Percentiles rank a stretch among this genome's conserved stretches.
phyloP scores from a whole-genome alignment of 2,329 filamentous ascomycete genomes.

The Dactylonectria estremocensis region DNA sequence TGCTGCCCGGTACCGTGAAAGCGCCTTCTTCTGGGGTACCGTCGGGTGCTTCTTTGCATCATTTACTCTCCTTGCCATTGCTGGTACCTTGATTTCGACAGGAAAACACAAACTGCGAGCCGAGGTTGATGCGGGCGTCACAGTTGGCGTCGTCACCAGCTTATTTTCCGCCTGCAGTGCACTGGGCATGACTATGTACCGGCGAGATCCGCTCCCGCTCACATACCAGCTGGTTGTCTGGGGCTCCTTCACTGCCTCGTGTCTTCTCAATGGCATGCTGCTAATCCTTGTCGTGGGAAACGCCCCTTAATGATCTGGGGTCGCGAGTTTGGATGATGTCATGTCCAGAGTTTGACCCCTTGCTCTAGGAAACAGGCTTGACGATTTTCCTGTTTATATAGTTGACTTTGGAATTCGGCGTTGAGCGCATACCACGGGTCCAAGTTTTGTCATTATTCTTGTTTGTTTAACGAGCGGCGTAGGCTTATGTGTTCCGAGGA shows the following conservation, averaged over 20 bases:
- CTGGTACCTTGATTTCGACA: slow-evolving; percentile 76
- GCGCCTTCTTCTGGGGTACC: slow-evolving; percentile 68
- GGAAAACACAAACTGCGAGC: slow-evolving; percentile 76
- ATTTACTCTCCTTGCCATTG: slow-evolving; percentile 75
- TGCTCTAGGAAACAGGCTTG: slow-evolving; percentile 13
- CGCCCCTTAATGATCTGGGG: slow-evolving; percentile 47
- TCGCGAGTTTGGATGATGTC: neutral
- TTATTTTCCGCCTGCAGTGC: slow-evolving; percentile 75
- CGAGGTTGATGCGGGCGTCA: slow-evolving; percentile 82
- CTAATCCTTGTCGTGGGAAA: slow-evolving; percentile 60
- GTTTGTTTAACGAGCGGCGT: slow-evolving; percentile 10
- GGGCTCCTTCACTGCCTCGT: slow-evolving; percentile 55
- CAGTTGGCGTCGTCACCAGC: slow-evolving; percentile 78
- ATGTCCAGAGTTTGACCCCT: slow-evolving; percentile 7
- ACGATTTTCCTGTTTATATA: slow-evolving; percentile 25
- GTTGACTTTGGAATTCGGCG: slow-evolving; percentile 36
- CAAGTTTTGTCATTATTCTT: slow-evolving; percentile 3
- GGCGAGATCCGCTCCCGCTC: slow-evolving; percentile 61
- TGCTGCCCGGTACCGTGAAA: slow-evolving; percentile 66
- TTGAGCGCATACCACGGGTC: slow-evolving; percentile 40
- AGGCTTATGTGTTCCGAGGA: slow-evolving; percentile 10
- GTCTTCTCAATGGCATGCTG: slow-evolving; percentile 62
- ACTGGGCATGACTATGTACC: slow-evolving; percentile 71
- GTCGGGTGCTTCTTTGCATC: slow-evolving; percentile 71
- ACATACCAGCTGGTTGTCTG: slow-evolving; percentile 60